These are phyloP conservation scores for Coemansia guatemalensis DNA, from an alignment of 192 early-diverging fungal genomes.

Conservation along the genomic window DNA sequence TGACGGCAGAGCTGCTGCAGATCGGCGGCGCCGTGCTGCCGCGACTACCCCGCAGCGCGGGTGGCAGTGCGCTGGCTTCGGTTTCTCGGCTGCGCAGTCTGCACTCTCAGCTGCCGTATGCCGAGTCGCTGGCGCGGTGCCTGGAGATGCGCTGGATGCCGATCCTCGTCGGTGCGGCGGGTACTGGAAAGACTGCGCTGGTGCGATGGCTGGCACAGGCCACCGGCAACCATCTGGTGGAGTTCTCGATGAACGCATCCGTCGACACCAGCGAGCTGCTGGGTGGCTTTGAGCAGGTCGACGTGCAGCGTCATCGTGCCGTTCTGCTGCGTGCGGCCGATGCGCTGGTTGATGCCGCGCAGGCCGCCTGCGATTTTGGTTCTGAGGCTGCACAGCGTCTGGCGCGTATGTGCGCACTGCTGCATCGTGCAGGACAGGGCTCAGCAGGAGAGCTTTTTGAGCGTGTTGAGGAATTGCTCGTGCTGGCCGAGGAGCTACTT, in stretches of 20 bases:
- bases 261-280: slow-evolving; percentile 94
- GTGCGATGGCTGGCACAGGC: slow-evolving; percentile 79
- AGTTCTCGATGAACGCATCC: slow-evolving; percentile 94
- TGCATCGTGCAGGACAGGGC: not conserved
- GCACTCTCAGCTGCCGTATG: slow-evolving; percentile 60
- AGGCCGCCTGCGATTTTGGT: slow-evolving; percentile 11
- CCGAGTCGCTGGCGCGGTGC: slow-evolving; percentile 84
- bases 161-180: slow-evolving; percentile 81
- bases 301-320: slow-evolving; percentile 67
- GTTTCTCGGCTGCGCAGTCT: slow-evolving; percentile 60
- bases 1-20: slow-evolving; percentile 56
- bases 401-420: not conserved
- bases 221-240: slow-evolving; percentile 80
- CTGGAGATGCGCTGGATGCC: slow-evolving; percentile 91
- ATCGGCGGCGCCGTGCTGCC: slow-evolving; percentile 64
- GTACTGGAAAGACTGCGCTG: slow-evolving; percentile 85
- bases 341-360: slow-evolving; percentile 1
- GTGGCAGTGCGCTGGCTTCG: not conserved
- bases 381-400: not conserved
- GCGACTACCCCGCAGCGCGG: slow-evolving; percentile 43
- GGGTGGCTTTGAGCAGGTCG: slow-evolving; percentile 97
- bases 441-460: too few species aligned
- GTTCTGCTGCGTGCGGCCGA: slow-evolving; percentile 8
- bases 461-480: too few species aligned
- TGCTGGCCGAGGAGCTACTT: slow-evolving; percentile 9